Conservation (phyloP, 768 basidiomycete species). For the Strobilomyces echinocephalus region DNA sequence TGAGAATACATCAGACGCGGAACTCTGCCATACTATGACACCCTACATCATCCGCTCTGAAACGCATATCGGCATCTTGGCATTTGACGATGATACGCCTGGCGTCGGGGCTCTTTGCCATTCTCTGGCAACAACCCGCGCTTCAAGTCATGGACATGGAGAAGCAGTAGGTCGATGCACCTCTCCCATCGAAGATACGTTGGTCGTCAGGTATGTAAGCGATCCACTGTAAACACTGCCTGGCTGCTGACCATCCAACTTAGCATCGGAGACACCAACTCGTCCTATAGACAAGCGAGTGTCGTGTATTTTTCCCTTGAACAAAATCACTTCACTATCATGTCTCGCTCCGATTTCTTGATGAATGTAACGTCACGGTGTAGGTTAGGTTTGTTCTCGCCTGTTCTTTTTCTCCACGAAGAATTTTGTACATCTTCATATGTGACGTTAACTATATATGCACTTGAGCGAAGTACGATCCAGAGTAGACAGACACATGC, state of each 20-base stretch:
- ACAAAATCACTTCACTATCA: no score
- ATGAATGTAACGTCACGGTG: no score
- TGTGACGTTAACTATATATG: no score
- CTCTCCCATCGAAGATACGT: conserved; percentile 69
- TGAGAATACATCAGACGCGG: conserved; percentile 38
- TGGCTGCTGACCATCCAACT: conserved; percentile 23
- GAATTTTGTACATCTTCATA: no score
- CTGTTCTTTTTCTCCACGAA: no score
- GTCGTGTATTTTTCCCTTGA: not conserved
- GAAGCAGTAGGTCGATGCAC: conserved; percentile 78
- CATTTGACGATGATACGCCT: conserved; percentile 58
- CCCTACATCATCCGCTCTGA: conserved; percentile 76
- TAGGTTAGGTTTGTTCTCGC: no score
- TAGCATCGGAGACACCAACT: conserved; percentile 87
- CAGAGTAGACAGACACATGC: no score
- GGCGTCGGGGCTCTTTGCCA: conserved; percentile 77
- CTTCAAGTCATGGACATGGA: conserved; percentile 78
- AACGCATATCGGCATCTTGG: conserved; percentile 31
- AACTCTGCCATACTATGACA: conserved; percentile 64
- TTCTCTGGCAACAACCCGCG: conserved; percentile 79
- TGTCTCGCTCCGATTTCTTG: no score
- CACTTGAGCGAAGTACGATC: no score
- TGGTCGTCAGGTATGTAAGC: conserved; percentile 81
- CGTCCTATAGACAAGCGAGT: conserved; percentile 81
- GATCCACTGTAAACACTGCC: not conserved